Percentiles rank a stretch among this genome's conserved stretches.
phyloP scores from a whole-genome alignment of 345 rosid species.

The Ceriops tagal region DNA sequence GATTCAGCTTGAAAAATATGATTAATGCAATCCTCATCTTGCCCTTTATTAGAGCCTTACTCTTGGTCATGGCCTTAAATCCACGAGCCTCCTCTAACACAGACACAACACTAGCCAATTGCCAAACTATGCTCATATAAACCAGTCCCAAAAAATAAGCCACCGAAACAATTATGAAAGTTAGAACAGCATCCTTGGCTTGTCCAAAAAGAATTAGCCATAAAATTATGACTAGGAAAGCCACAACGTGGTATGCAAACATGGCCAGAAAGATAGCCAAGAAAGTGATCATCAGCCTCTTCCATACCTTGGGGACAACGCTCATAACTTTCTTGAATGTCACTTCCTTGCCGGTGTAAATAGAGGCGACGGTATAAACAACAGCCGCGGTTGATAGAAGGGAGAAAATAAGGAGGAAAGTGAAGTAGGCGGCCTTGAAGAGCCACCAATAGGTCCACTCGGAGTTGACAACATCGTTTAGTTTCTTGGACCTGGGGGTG shows the following conservation, averaged over 20 bases:
- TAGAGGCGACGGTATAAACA: constrained; percentile 43
- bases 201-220: background rate
- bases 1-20: constrained; percentile 22
- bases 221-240: background rate
- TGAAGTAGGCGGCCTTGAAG: constrained; percentile 28
- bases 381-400: constrained; percentile 49
- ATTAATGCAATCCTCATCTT: constrained; percentile 21
- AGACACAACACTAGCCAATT: constrained; percentile 45
- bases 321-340: constrained; percentile 33
- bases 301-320: constrained; percentile 50
- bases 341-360: constrained; percentile 31
- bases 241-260: constrained; percentile 13
- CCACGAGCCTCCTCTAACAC: constrained; percentile 51
- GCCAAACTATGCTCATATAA: constrained; percentile 43
- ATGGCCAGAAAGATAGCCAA: constrained; percentile 20
- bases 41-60: constrained; percentile 40
- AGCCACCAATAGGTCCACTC: constrained; percentile 27
- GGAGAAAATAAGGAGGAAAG: constrained; percentile 26
- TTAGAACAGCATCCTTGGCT: rapidly evolving
- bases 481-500: constrained; percentile 17
- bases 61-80: constrained; percentile 35
- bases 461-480: constrained; percentile 20
- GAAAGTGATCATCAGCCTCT: constrained; percentile 41
- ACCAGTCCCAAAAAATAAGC: constrained; percentile 27
- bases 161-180: background rate